Evolutionary conservation across 805 yeast genomes (phyloP).

Genomic region (Wickerhamiella spandovensis): DNA sequence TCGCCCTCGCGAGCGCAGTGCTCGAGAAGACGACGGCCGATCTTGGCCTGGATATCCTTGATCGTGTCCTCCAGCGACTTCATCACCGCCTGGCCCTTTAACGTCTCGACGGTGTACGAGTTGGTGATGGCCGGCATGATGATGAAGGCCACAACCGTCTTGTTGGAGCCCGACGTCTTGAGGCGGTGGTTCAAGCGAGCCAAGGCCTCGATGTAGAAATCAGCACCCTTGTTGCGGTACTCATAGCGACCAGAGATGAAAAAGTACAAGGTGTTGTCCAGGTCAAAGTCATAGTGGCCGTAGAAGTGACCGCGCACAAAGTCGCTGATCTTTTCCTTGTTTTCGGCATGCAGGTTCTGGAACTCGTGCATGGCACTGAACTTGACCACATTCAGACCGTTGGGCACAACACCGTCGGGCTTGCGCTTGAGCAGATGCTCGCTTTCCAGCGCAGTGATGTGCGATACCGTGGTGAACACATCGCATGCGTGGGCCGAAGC

Average conservation of each 20-base stretch:
- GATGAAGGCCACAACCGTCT: conserved; percentile 91
- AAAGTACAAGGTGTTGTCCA: conserved; percentile 86
- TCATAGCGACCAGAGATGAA: conserved; percentile 97
- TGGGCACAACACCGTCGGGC: conserved; percentile 96
- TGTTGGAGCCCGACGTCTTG: conserved; percentile 67
- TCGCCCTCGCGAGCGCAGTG: conserved; percentile 59
- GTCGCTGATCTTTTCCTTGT: conserved; percentile 85
- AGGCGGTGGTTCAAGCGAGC: conserved; percentile 84
- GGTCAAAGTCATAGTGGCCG: conserved; percentile 88
- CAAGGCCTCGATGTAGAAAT: conserved; percentile 80
- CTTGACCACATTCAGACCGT: conserved; percentile 89
- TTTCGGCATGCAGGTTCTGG: conserved; percentile 86
- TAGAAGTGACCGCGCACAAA: conserved; percentile 94
- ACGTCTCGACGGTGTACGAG: conserved; percentile 89
- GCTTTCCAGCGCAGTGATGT: conserved; percentile 91
- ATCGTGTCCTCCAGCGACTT: conserved; percentile 82
- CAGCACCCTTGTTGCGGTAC: conserved; percentile 93
- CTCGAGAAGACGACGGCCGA: conserved; percentile 79
- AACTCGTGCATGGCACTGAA: conserved; percentile 97
- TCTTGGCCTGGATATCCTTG: conserved; percentile 69
- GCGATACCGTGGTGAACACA: conserved; percentile 94
- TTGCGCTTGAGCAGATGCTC: conserved; percentile 88
- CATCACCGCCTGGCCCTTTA: conserved; percentile 92
- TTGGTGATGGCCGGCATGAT: conserved; percentile 96
- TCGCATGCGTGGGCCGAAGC: conserved; percentile 94